Conservation (phyloP, 805 yeast genomes). For the Cyberlindnera americana region DNA sequence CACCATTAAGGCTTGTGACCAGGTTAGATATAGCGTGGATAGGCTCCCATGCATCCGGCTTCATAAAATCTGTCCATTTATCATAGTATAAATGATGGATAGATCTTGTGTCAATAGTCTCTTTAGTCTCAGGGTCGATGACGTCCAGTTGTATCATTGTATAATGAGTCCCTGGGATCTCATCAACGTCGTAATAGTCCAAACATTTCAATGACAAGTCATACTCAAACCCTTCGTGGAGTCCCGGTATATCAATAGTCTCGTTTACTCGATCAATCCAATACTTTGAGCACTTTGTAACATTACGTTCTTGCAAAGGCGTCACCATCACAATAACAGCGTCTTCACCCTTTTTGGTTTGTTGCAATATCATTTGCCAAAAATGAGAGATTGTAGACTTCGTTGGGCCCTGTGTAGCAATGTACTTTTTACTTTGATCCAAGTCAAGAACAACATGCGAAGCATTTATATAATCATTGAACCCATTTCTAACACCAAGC, state of each 20-base stretch:
- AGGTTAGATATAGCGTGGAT: constrained; percentile 30
- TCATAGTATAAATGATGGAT: constrained; percentile 67
- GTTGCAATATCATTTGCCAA: constrained; percentile 79
- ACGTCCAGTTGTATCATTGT: constrained; percentile 22
- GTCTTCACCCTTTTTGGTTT: constrained; percentile 54
- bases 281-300: constrained; percentile 75
- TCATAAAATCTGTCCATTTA: constrained; percentile 83
- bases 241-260: constrained; percentile 4
- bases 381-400: constrained; percentile 71
- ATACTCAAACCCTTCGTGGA: constrained; percentile 11
- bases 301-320: constrained; percentile 64
- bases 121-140: constrained; percentile 26
- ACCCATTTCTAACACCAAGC: constrained; percentile 29
- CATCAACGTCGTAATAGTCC: constrained; percentile 7
- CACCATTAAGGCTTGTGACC: constrained; percentile 27
- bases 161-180: constrained; percentile 15
- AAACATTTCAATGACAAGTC: constrained; percentile 22
- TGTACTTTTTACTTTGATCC: constrained; percentile 36
- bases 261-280: constrained; percentile 54
- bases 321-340: constrained; percentile 71
- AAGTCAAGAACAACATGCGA: constrained; percentile 13
- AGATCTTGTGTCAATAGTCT: constrained; percentile 37
- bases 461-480: constrained; percentile 25
- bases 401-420: constrained; percentile 83
- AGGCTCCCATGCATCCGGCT: constrained; percentile 41